Evolutionary conservation across 2,329 filamentous ascomycete genomes (phyloP).

Genomic region (Fusarium mexicanum): DNA sequence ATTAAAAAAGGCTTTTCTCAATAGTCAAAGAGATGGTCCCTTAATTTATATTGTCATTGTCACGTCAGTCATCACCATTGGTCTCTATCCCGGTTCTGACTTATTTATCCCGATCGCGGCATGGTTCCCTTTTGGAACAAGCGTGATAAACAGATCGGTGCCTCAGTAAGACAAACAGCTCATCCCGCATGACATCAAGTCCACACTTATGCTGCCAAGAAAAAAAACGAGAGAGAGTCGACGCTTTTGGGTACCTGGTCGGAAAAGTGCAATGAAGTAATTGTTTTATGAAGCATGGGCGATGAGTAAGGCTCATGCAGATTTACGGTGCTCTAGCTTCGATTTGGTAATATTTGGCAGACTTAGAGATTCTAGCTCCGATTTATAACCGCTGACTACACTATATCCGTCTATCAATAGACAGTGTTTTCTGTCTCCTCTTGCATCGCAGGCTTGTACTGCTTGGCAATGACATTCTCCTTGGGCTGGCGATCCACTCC

Average conservation of each 20-base stretch:
- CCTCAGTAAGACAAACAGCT: not conserved
- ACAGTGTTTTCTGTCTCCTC: not conserved
- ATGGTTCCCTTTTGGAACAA: not conserved
- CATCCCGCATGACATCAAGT: not conserved
- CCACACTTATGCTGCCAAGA: not conserved
- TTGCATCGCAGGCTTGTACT: not conserved
- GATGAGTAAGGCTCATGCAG: not conserved
- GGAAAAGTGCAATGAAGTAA: not conserved
- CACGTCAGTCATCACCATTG: accelerated
- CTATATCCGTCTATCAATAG: not conserved
- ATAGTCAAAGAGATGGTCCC: accelerated
- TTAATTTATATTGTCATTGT: no score
- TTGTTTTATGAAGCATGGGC: not conserved
- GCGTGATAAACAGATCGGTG: not conserved
- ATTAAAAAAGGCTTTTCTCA: accelerated
- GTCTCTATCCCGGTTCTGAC: not conserved
- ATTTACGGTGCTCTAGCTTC: not conserved
- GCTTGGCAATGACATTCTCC: slow-evolving; percentile 21
- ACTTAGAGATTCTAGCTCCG: not conserved
- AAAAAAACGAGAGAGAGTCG: accelerated
- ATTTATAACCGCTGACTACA: not conserved
- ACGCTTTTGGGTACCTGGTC: no score
- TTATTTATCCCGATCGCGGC: not conserved
- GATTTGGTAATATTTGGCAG: not conserved
- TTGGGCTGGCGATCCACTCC: slow-evolving; percentile 35